Evolutionary conservation across 73 alveolate species (phyloP), one percentile per base, ranked within the genome.

Genomic region (Paramecium caudatum): DNA sequence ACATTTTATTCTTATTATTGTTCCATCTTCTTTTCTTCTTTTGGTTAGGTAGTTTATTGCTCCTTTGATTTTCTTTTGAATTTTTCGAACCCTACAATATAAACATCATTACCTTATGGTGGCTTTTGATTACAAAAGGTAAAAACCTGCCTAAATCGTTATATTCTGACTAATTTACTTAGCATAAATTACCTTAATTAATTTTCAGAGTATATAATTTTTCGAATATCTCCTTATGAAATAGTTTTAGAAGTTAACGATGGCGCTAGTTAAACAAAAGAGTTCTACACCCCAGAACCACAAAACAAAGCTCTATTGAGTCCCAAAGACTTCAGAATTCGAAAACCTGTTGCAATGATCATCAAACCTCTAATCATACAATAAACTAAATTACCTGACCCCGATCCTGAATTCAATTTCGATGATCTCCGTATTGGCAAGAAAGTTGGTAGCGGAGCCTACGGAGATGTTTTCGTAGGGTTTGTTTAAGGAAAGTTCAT

Each of bases 401-500:
- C n/a, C n/a, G n/a, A n/a, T n/a, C 30, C 46, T 23, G 80, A 55
- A 55, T 55, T 25, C 55, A 65, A 65, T 65, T 65, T 65, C 33
- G 17, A 65, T 13, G 83, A 65, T 13, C 25, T 74, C 15, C 36
- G 47, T 23, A 19, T 74, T 13, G 88, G 88, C 4, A 74, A 74
- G 45, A 21, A 74, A 30, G 43, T 74, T 7, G 62, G 68, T 10
- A 21, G 46, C 16, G 88, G 88, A 2, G 68, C 88, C 36, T 74
- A 21, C 43, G 88, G 88, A 39, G 47, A 74, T 41, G 88, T 74
- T 8, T 74, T 37, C 43, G 68, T 43, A 12, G 88, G 88, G 16
- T 74, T 74, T 27, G 21, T 74, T 37, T 13, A 74, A 27, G 93
- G 93, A 13, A 86, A 46, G 41, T 86, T 86, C 65, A 63, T 86